These are phyloP conservation scores for Daedalea quercina DNA, from an alignment of 768 basidiomycete species.

Conservation along the genomic window DNA sequence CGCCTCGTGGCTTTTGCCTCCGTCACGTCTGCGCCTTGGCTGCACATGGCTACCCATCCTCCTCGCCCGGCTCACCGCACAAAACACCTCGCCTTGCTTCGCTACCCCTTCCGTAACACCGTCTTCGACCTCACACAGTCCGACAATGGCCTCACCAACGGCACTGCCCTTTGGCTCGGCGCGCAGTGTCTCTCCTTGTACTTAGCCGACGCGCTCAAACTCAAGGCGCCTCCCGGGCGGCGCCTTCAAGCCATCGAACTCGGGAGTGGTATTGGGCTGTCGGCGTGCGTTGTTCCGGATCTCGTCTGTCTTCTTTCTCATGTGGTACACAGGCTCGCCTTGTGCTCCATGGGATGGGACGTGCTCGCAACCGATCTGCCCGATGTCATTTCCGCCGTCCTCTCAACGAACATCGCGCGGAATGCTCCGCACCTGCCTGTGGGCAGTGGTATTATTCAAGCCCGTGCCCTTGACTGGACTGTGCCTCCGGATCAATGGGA, in stretches of 20 bases:
- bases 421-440: constrained; percentile 32
- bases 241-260: constrained; percentile 58
- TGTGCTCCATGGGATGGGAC: constrained; percentile 65
- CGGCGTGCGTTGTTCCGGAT: constrained; percentile 44
- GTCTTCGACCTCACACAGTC: constrained; percentile 48
- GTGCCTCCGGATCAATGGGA: constrained; percentile 46
- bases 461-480: constrained; percentile 69
- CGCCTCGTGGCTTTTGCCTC: constrained; percentile 11
- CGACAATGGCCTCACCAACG: constrained; percentile 61
- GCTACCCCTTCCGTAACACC: constrained; percentile 31
- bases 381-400: constrained; percentile 56
- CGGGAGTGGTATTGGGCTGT: constrained; percentile 78
- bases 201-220: constrained; percentile 36
- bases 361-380: constrained; percentile 72
- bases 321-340: constrained; percentile 41
- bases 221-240: constrained; percentile 10
- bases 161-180: constrained; percentile 81
- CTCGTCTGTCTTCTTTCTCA: not conserved
- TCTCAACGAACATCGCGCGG: constrained; percentile 50
- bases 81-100: constrained; percentile 51
- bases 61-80: constrained; percentile 51
- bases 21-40: not conserved
- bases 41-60: constrained; percentile 4
- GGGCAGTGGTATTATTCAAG: constrained; percentile 42
- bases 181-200: constrained; percentile 70